Evolutionary conservation across 176 grass and related monocot genomes (phyloP).

Genomic region (Puya raimondii): DNA sequence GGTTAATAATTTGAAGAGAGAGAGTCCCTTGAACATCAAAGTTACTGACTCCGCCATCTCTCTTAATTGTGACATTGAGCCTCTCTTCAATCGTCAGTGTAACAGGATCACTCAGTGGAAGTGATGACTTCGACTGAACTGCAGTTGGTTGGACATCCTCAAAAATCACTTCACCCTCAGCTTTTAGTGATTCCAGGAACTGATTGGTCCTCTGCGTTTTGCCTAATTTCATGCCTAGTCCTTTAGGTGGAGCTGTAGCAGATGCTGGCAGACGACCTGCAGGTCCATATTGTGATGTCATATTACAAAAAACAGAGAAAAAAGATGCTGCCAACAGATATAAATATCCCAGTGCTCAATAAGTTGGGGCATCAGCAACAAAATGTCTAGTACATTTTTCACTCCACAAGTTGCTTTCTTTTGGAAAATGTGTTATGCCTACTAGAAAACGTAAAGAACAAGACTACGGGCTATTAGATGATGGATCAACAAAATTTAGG

Average conservation of each 20-base stretch:
- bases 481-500: too few species aligned
- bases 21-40: slow-evolving; percentile 88
- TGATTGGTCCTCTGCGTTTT: slow-evolving; percentile 55
- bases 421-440: too few species aligned
- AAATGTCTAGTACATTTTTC: neutral
- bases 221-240: slow-evolving; percentile 61
- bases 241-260: slow-evolving; percentile 42
- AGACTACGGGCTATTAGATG: too few species aligned
- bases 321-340: neutral
- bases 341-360: neutral
- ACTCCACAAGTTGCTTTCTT: too few species aligned
- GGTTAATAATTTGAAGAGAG: slow-evolving; percentile 77
- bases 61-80: slow-evolving; percentile 54
- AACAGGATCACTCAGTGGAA: slow-evolving; percentile 64
- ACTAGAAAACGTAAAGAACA: too few species aligned
- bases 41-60: slow-evolving; percentile 57
- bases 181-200: slow-evolving; percentile 66
- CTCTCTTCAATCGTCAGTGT: slow-evolving; percentile 82
- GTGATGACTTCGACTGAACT: slow-evolving; percentile 42
- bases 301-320: slow-evolving; percentile 10
- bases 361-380: neutral
- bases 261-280: slow-evolving; percentile 42
- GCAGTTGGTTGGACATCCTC: slow-evolving; percentile 50
- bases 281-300: slow-evolving; percentile 6
- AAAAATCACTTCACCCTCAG: slow-evolving; percentile 81